Evolutionary conservation across 768 basidiomycete genomes (phyloP).

Genomic region (Tulasnella sp.): DNA sequence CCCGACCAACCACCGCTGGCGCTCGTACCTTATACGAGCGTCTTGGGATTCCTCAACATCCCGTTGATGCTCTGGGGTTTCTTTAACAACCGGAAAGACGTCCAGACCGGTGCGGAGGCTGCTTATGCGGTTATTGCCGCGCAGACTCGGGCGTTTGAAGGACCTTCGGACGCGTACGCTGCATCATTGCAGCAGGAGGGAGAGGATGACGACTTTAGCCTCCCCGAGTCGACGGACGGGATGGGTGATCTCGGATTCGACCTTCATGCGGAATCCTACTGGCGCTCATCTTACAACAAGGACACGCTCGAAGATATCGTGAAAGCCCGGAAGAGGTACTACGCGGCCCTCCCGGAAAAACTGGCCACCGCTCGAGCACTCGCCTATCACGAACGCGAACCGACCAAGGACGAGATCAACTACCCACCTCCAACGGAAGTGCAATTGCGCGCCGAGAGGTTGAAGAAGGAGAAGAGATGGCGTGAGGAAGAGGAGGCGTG

Average conservation of each 20-base stretch:
- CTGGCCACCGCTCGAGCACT: slow-evolving; percentile 68
- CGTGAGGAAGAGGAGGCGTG: slow-evolving; percentile 69
- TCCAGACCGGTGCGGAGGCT: slow-evolving; percentile 71
- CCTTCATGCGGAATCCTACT: slow-evolving; percentile 54
- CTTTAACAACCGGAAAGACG: slow-evolving; percentile 80
- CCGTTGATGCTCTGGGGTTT: slow-evolving; percentile 88
- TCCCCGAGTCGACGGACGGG: slow-evolving; percentile 17
- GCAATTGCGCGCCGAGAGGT: slow-evolving; percentile 76
- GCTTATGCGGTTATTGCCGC: slow-evolving; percentile 65
- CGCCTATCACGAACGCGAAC: slow-evolving; percentile 62
- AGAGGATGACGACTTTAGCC: background rate
- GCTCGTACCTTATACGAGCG: slow-evolving; percentile 63
- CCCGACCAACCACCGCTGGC: slow-evolving; percentile 74
- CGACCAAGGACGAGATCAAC: slow-evolving; percentile 73
- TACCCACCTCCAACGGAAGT: slow-evolving; percentile 82
- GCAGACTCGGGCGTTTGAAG: slow-evolving; percentile 51
- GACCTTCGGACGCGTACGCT: slow-evolving; percentile 27
- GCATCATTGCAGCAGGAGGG: slow-evolving; percentile 17
- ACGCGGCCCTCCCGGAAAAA: slow-evolving; percentile 56
- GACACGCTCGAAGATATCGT: slow-evolving; percentile 49
- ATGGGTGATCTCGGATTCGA: slow-evolving; percentile 70
- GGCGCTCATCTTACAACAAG: slow-evolving; percentile 50
- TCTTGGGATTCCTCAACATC: slow-evolving; percentile 74
- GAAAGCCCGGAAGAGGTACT: slow-evolving; percentile 68
- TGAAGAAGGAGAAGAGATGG: slow-evolving; percentile 88